Evolutionary conservation across 1,139 yeast species (phyloP), one percentile per base, ranked within the genome.

Genomic region (Oligophagozyma castellii): DNA sequence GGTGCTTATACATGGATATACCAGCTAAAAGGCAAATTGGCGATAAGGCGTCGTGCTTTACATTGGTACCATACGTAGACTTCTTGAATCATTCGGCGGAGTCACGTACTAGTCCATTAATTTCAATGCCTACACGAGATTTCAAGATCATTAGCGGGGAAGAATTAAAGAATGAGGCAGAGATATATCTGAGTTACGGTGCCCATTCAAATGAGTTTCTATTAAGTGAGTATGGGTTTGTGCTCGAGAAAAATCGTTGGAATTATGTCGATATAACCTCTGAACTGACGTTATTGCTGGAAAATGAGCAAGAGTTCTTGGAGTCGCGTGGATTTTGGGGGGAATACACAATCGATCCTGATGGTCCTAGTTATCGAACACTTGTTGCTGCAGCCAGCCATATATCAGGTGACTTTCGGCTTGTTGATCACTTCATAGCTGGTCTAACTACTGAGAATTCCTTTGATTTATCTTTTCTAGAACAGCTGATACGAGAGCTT

Each of bases 21-120:
- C 73, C 80, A 1, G 63, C 65, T 29, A 63, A 67, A 26, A 56
- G 59, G 29, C 54, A 46, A 26, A n/a, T n/a, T n/a, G 56, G 33
- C 29, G 65, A 43, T 13, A 26, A 14, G 2, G 29, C 32, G 10
- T 84, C 78, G 41, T 78, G 81, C 46, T 75, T 84, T 54, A 81
- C 96, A 2, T 59, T 89, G 70, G 95, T 92, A 0, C 98, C 98
- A 0, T 76, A 62, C 39, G 86, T 86, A 10, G 98, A 89, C 57
- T 79, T 80, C 48, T 58, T 89, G 33, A 89, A 89, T 55, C 96
- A 89, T 53, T 59, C 71, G 7, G 54, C 65, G 19, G 61, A 61
- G 2, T 71, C 37, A 33, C 47, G 43, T 22, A 51, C 54, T 26
- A 41, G 35, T 30, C 55, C 53, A 12, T 29, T 36, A 14, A 29